Conservation (phyloP, 352 stramenopile genomes). For the Phytophthora sp. region DNA sequence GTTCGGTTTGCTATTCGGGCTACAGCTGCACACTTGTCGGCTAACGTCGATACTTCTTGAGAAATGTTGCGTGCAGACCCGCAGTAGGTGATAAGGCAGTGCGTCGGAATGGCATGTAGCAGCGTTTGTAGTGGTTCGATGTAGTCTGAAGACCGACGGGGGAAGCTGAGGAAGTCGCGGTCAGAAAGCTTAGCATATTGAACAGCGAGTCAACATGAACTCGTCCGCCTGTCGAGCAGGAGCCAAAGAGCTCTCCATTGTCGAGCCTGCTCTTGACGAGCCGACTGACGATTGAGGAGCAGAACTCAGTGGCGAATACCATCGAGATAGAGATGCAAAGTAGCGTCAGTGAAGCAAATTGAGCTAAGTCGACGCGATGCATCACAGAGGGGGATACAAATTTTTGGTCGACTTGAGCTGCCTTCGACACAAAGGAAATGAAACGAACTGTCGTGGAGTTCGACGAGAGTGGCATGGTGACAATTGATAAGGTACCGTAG, state of each 20-base stretch:
- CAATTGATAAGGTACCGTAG: too few species aligned
- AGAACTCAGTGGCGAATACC: background rate
- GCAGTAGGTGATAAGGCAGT: conserved; percentile 28
- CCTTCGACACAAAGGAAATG: too few species aligned
- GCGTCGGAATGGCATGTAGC: conserved; percentile 15
- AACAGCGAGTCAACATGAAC: conserved; percentile 18
- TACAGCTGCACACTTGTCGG: conserved; percentile 13
- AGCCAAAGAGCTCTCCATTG: conserved; percentile 10
- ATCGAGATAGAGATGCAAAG: background rate
- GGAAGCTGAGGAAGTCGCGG: conserved; percentile 31
- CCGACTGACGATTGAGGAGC: conserved; percentile 3
- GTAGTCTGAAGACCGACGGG: conserved; percentile 21
- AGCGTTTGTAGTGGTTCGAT: conserved; percentile 23
- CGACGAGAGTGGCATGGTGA: too few species aligned
- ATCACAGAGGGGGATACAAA: background rate
- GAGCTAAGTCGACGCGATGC: background rate
- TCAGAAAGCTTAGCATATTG: conserved; percentile 30
- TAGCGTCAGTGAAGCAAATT: background rate
- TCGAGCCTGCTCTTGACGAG: conserved; percentile 18
- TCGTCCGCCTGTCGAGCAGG: conserved; percentile 1
- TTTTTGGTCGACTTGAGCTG: background rate
- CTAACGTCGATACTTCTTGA: conserved; percentile 11
- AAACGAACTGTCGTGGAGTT: too few species aligned
- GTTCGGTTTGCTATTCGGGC: conserved; percentile 6
- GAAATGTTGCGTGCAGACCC: conserved; percentile 26